These are phyloP conservation scores for Gossypium sturtianum DNA, from an alignment of 345 rosid genomes.

Conservation along the genomic window DNA sequence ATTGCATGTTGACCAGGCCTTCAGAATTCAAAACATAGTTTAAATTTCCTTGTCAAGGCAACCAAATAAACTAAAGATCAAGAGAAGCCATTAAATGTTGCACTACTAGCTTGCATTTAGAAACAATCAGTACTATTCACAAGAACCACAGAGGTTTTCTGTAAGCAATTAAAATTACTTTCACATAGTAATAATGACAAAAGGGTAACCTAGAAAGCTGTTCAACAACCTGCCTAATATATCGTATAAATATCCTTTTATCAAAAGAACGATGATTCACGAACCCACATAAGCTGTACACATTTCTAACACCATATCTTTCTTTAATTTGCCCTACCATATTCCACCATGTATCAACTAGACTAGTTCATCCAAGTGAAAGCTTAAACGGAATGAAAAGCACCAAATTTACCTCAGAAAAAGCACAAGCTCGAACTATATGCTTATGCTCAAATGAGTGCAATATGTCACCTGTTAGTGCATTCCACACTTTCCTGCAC, in stretches of 20 bases:
- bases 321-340: neutral
- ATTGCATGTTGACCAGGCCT: neutral
- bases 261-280: neutral
- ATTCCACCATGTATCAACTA: neutral
- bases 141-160: neutral
- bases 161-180: neutral
- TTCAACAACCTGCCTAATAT: neutral
- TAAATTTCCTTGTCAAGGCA: neutral
- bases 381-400: neutral
- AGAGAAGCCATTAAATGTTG: neutral
- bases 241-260: neutral
- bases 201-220: neutral
- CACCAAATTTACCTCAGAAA: slow-evolving; percentile 57
- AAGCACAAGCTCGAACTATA: slow-evolving; percentile 83
- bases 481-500: slow-evolving; percentile 75
- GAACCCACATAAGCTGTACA: neutral
- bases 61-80: neutral
- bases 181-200: neutral
- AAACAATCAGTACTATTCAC: neutral
- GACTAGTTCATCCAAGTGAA: neutral
- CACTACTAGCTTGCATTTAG: neutral
- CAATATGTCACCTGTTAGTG: slow-evolving; percentile 77
- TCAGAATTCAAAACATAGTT: neutral
- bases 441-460: slow-evolving; percentile 93
- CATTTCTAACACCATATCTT: neutral